Evolutionary conservation across 2,329 filamentous ascomycete species (phyloP), one percentile per base, ranked within the genome.

Genomic region (Colletotrichum truncatum): DNA sequence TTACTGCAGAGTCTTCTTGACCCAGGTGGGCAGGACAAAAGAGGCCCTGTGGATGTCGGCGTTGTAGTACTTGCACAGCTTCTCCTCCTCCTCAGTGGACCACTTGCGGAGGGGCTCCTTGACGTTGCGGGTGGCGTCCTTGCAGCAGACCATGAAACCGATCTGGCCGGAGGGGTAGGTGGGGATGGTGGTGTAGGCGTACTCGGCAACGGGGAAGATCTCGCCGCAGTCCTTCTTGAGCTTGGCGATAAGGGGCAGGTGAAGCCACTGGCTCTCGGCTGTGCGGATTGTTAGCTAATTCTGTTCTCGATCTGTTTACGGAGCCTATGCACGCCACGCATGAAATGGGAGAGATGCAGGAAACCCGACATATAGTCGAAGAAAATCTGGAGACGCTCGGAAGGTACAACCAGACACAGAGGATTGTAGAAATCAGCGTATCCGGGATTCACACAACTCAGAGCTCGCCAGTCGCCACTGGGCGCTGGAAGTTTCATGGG

Each of bases 231-330:
- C 89, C 87, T 97, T 94, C 89, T 97, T 97, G 76, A 99, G 91
- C 84, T 95, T 89, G 78, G 90, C 89, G 83, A 99, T 99, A 75
- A 99, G 89, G 67, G 91, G 87, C 74, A 99, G 89, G 85, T 99
- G 96, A 67, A 99, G 92, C 96, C 96, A 99, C 85, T 97, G 94
- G 90, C 97, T 99, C 87, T 99, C 96, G 74, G 94, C 96, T 98
- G 73, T 75, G 64, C n/a, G 34, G 28, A n/a, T 36, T 58, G 59
- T 66, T 66, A 66, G 64, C 62, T 62, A 51, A 49, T 55, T 49
- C 62, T 12, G 62, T 12, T 55, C 56, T 51, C 49, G 41, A 11
- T 23, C 28, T n/a, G n/a, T 8, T 25, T 10, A 25, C 8, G 26
- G 16, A 28, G 9, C 1, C 6, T 51, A 39, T 32, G 11, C 16